Base-by-base conservation (phyloP, 495 filamentous ascomycete genomes). In the Talaromyces ruber region DNA sequence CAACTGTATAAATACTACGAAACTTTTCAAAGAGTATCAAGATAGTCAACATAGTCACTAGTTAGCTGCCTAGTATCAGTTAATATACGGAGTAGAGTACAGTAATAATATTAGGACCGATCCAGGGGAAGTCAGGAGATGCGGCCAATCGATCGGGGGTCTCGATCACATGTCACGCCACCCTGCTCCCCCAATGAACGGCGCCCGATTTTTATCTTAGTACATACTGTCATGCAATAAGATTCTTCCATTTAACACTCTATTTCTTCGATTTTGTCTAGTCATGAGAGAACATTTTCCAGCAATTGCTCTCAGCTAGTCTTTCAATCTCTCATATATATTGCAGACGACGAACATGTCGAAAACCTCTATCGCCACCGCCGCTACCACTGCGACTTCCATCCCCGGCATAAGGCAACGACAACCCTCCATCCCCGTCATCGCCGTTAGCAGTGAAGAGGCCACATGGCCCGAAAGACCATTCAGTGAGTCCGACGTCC, bases 401-500 rank as follows among this genome's bases (percentile, higher is more conserved):
- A 60, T 43, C n/a, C 30, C 34, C 18, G 55, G 32, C 29, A 16
- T 18, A 28, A 25, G 6, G 25, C 59, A 47, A 32, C 14, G 16
- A 22, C 58, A 34, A 24, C 21, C 56, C 34, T 60, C 58, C 18
- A 60, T 60, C 16, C 43, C 59, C 22, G 43, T 51, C 22, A 50
- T 51, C 18, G 43, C 59, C 7, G 26, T 60, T 26, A 51, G 26
- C 43, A 47, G 22, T 14, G 45, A 61, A 60, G 78, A 58, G 9
- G 8, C 51, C 24, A 45, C n/a, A 28, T 16, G 3, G 28, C 11
- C 8, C 9, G 5, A 73, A 62, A 69, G 68, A 24, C 61, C 76
- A 9, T 76, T 85, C 71, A 82, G 86, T 63, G 79, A 85, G 61
- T 79, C 81, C 45, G 94, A 98, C 66, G 84, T 97, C 34, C 86